Conservation (phyloP, 2,329 filamentous ascomycete genomes). For the Penicillium sp. region DNA sequence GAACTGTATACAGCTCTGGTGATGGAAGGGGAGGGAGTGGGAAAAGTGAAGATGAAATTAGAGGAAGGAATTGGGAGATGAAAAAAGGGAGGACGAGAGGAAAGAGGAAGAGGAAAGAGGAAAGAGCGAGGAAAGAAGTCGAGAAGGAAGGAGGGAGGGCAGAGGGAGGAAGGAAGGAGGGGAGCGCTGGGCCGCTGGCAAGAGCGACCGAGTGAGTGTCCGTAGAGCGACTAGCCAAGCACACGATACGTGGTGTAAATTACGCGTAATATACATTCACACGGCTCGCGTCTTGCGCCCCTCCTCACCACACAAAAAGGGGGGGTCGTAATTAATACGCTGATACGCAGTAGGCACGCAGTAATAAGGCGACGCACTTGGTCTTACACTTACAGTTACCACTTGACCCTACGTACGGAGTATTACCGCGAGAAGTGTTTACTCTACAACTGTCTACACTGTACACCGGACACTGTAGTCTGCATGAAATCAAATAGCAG, state of each 20-base stretch:
- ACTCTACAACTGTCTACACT: too few relatives aligned
- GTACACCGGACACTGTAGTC: too few relatives aligned
- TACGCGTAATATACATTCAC: too few relatives aligned
- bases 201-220: constrained; percentile 12
- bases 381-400: too few relatives aligned
- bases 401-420: too few relatives aligned
- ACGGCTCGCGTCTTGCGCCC: too few relatives aligned
- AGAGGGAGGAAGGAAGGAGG: constrained; percentile 17
- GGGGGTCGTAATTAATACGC: too few relatives aligned
- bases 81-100: constrained; percentile 8
- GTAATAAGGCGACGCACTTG: too few relatives aligned
- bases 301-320: too few relatives aligned
- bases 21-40: constrained; percentile 14
- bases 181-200: constrained; percentile 17
- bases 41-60: constrained; percentile 17
- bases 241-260: not conserved
- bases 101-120: constrained; percentile 15
- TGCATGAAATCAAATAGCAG: too few relatives aligned
- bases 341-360: too few relatives aligned
- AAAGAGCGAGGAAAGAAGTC: constrained; percentile 17
- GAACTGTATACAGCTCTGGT: constrained; percentile 18
- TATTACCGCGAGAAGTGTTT: too few relatives aligned
- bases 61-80: constrained; percentile 17
- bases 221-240: constrained; percentile 17
- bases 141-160: constrained; percentile 17